Conservation (phyloP, 306 rosid species). For the Oxytropis ochrocephala region DNA sequence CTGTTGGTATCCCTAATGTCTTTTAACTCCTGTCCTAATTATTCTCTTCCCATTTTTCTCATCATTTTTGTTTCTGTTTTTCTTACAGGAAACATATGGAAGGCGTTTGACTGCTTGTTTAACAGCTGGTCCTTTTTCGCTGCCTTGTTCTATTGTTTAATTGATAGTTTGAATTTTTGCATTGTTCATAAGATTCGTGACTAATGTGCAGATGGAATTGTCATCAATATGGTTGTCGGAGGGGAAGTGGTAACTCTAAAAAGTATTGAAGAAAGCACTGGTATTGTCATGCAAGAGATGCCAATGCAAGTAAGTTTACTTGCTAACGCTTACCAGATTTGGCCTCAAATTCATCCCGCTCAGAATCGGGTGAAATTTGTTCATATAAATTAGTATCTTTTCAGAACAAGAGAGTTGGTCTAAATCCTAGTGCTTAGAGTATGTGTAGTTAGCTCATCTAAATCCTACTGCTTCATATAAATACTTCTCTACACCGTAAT, state of each 20-base stretch:
- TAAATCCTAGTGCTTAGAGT: too few relatives aligned
- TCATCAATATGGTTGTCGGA: conserved; percentile 91
- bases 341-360: background rate
- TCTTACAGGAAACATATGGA: conserved; percentile 65
- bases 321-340: background rate
- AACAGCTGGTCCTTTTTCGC: conserved; percentile 63
- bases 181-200: conserved; percentile 21
- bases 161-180: conserved; percentile 16
- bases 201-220: conserved; percentile 68
- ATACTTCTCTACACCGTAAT: too few relatives aligned
- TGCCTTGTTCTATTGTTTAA: conserved; percentile 13
- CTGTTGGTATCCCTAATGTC: background rate
- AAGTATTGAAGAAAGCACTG: conserved; percentile 72
- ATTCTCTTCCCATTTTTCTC: conserved; percentile 10
- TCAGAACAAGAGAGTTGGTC: background rate
- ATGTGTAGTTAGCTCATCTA: too few relatives aligned
- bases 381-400: background rate
- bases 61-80: conserved; percentile 15
- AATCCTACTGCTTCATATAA: too few relatives aligned
- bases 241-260: conserved; percentile 84
- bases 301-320: conserved; percentile 70
- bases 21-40: background rate
- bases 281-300: conserved; percentile 81
- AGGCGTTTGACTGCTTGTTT: conserved; percentile 78
- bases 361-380: background rate